Conservation (phyloP, 2,329 filamentous ascomycete species). For the Atkinsonella texensis region DNA sequence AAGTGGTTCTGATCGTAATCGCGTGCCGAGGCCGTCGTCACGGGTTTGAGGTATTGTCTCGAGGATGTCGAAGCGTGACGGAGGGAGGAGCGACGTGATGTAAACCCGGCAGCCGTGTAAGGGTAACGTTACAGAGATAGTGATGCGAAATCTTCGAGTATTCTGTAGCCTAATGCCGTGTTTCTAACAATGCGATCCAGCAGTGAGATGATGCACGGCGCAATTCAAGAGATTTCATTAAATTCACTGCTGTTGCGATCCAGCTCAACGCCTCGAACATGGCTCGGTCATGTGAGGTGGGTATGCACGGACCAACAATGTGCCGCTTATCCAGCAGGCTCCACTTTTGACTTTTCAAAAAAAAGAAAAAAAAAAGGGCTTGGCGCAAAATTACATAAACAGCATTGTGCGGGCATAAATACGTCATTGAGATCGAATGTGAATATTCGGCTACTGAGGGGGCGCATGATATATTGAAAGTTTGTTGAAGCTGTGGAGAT, state of each 20-base stretch:
- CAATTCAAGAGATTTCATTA: not conserved
- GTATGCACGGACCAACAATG: constrained; percentile 15
- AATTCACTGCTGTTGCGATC: constrained; percentile 1
- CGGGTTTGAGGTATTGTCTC: not conserved
- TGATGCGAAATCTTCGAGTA: not conserved
- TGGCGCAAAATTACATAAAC: not conserved
- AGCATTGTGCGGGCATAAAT: not conserved
- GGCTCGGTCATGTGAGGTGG: constrained; percentile 21
- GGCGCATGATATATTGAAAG: not conserved
- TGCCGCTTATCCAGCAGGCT: not conserved
- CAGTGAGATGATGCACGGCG: constrained; percentile 3
- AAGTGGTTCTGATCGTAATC: not conserved
- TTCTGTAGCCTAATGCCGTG: not conserved
- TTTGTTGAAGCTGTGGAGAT: no score
- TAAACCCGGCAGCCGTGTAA: not conserved
- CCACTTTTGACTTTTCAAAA: not conserved
- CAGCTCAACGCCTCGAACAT: constrained; percentile 7
- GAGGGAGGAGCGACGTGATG: constrained; percentile 1
- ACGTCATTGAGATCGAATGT: not conserved
- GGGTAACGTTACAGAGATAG: not conserved
- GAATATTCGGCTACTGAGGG: not conserved
- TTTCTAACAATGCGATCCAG: constrained; percentile 1
- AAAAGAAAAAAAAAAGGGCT: no score
- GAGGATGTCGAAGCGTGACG: constrained; percentile 1
- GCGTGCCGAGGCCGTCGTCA: not conserved